A percentile compares a stretch with the other conserved stretches of the same genome.
Conservation (phyloP, 2,329 filamentous ascomycete species). For the Hypoxylon rubiginosum region DNA sequence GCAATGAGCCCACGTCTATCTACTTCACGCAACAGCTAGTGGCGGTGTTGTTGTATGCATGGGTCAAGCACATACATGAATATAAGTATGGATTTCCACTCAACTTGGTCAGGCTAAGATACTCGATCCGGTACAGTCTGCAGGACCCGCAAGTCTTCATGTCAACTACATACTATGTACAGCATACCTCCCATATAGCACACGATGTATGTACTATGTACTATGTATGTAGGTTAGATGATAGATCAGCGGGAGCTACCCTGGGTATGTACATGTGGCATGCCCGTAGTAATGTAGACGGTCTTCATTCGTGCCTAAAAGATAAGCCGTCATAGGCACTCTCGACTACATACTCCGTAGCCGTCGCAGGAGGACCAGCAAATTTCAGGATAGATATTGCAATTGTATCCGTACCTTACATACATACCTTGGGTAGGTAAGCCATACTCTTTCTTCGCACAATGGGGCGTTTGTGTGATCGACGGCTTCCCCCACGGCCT, state of each 20-base stretch:
- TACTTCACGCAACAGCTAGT: not conserved
- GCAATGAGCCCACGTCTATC: not conserved
- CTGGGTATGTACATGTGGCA: not conserved
- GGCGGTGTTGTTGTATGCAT: not conserved
- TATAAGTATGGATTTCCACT: not conserved
- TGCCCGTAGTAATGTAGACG: not conserved
- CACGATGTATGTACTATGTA: no score
- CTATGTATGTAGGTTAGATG: not conserved
- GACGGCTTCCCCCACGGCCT: slow-evolving; percentile 39
- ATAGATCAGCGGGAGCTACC: slow-evolving; percentile 31
- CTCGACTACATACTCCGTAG: not conserved
- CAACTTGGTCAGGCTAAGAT: slow-evolving; percentile 6
- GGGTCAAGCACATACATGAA: not conserved
- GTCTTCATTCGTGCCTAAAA: not conserved
- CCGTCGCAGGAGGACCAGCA: not conserved
- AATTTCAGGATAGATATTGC: not conserved
- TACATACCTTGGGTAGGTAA: not conserved
- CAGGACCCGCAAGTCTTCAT: slow-evolving; percentile 28
- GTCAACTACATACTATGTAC: slow-evolving; percentile 14
- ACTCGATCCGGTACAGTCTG: slow-evolving; percentile 16
- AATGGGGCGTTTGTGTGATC: slow-evolving; percentile 35
- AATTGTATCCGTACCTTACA: not conserved
- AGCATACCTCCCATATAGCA: not conserved
- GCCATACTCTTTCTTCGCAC: slow-evolving; percentile 6
- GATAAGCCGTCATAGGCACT: not conserved